These are phyloP conservation scores for Raphanus hybrid DNA, from an alignment of 441 rosid genomes.

Conservation along the genomic window DNA sequence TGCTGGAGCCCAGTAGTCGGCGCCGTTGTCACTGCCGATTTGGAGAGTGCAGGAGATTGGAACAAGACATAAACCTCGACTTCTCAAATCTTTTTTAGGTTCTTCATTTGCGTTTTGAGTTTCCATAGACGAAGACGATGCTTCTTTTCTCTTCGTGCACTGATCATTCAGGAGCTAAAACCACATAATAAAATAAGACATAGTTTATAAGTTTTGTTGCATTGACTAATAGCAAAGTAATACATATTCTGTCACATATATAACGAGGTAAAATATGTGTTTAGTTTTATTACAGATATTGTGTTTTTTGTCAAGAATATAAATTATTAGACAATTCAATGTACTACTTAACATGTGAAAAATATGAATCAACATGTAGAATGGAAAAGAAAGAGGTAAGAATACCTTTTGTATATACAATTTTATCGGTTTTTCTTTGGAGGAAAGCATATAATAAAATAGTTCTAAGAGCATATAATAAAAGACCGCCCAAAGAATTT, in stretches of 20 bases:
- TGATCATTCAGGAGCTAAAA: slow-evolving; percentile 73
- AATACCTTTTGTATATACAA: neutral
- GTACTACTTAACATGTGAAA: neutral
- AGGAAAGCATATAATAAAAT: slow-evolving; percentile 24
- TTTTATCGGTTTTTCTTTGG: slow-evolving; percentile 1
- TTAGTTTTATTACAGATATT: neutral
- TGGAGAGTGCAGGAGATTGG: slow-evolving; percentile 86
- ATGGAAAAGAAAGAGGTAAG: neutral
- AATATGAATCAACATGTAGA: neutral
- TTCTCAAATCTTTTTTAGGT: slow-evolving; percentile 68
- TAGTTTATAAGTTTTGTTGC: neutral
- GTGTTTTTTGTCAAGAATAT: neutral
- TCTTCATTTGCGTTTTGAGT: slow-evolving; percentile 38
- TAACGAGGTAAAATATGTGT: neutral
- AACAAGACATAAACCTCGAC: slow-evolving; percentile 91
- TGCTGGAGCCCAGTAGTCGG: slow-evolving; percentile 94
- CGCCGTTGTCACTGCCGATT: slow-evolving; percentile 86
- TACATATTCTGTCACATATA: neutral
- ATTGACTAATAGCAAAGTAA: neutral
- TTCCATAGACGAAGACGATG: slow-evolving; percentile 41
- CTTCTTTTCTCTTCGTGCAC: slow-evolving; percentile 72
- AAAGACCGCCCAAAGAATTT: slow-evolving; percentile 41
- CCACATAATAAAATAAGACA: slow-evolving; percentile 37
- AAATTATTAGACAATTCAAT: neutral
- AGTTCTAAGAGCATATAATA: slow-evolving; percentile 15